phyloP scores from a whole-genome alignment of 139 green algal genomes.

The Limnomonas spitsbergensis region DNA sequence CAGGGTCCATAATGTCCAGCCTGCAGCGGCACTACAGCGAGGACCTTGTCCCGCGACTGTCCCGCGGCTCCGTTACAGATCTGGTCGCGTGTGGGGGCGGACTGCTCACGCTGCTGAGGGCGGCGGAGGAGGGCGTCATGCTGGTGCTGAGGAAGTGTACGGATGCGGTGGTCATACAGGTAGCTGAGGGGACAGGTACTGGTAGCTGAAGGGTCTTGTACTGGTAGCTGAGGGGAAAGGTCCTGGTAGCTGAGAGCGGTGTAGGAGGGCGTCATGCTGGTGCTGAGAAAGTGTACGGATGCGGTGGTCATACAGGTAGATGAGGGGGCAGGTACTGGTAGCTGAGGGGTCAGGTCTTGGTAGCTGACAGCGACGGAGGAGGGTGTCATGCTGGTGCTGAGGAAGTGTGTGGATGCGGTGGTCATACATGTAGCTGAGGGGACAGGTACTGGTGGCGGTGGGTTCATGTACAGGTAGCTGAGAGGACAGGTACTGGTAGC shows the following conservation, averaged over 20 bases:
- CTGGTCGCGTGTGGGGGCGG: neutral
- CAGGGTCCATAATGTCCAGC: neutral
- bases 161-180: constrained; percentile 10
- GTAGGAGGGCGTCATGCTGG: constrained; percentile 4
- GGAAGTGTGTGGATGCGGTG: neutral
- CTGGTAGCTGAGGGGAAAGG: neutral
- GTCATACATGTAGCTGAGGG: constrained; percentile 1
- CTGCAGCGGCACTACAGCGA: neutral
- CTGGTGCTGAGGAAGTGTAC: neutral
- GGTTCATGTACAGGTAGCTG: constrained; percentile 5
- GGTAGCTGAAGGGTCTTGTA: too few species aligned
- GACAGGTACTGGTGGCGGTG: too few species aligned
- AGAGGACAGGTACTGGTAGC: too few species aligned
- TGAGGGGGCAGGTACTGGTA: too few species aligned
- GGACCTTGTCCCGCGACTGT: neutral
- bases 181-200: too few species aligned
- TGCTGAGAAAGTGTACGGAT: constrained; percentile 1
- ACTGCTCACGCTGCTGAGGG: neutral
- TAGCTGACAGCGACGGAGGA: neutral
- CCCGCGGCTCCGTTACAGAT: neutral
- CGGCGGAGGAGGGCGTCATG: constrained; percentile 4
- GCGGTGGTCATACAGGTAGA: constrained; percentile 7
- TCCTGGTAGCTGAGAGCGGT: neutral
- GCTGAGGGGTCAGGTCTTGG: too few species aligned
- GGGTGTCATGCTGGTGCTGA: constrained; percentile 1